Evolutionary conservation across 106 monocot genomes (phyloP), one percentile per base, ranked within the genome.

Genomic region (Dendrobium officinale): DNA sequence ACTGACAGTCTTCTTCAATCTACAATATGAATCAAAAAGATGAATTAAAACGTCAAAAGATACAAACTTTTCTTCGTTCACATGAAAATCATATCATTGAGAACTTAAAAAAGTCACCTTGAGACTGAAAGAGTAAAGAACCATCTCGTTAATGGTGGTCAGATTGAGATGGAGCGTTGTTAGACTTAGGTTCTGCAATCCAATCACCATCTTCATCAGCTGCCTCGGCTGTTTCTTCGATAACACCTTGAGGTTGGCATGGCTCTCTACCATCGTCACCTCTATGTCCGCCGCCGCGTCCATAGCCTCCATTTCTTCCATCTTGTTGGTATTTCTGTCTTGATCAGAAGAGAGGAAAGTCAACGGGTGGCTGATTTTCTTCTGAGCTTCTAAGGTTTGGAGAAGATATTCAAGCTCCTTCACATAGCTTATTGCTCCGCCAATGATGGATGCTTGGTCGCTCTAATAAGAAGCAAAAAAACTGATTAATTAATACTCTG

Each of bases 261-360:
- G 96, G 82, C 86, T 90, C 77, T 96, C 92, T 51, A 89, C 93
- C 87, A 96, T 83, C 13, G 85, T 94, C 82, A 90, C 96, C 82
- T 92, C 93, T 19, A 96, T 84, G 78, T 96, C 90, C 0, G 92
- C 92, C 24, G 43, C 67, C 0, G 82, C 81, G 19, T 70, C 70
- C 51, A 15, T 51, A 13, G 51, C 51, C 2, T 10, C 51, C 51
- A 51, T 51, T 22, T 77, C 27, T 55, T 29, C 33, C 40, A 58
- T 58, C 33, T 37, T 78, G 1, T 26, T 16, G 15, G 88, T 48
- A 85, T 86, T 89, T 89, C 86, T 84, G 7, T 75, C 85, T n/a
- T 22, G 20, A 19, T 26, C 26, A 26, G 86, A 22, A 22, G 87
- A 93, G 1, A 87, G 83, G 11, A 47, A 49, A 2, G 22, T 15